Evolutionary conservation across 192 early-diverging fungal species (phyloP).

Genomic region (Rhizophlyctis rosea): DNA sequence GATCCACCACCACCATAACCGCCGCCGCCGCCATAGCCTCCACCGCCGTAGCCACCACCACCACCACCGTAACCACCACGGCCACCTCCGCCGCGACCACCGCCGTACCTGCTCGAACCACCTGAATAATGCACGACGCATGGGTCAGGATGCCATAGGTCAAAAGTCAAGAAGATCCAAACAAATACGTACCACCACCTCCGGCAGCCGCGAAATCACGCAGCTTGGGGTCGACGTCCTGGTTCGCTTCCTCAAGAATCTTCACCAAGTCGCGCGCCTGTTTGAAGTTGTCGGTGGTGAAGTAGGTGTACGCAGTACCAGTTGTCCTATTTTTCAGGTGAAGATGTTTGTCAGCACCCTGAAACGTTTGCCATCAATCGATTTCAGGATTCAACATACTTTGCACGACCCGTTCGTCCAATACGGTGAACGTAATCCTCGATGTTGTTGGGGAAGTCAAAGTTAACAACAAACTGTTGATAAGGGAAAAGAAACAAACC

Average conservation of each 20-base stretch:
- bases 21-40: constrained; percentile 45
- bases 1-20: no score
- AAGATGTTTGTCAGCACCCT: background rate
- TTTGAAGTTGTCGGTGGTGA: constrained; percentile 55
- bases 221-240: constrained; percentile 49
- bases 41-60: constrained; percentile 49
- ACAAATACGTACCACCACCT: constrained; percentile 31
- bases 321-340: constrained; percentile 26
- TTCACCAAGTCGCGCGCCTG: constrained; percentile 43
- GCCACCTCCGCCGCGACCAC: constrained; percentile 36
- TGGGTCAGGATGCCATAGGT: background rate
- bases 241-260: constrained; percentile 59
- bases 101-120: constrained; percentile 35
- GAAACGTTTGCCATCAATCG: background rate
- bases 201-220: constrained; percentile 39
- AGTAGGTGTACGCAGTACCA: constrained; percentile 60
- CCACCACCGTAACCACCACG: constrained; percentile 44
- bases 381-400: constrained; percentile 24
- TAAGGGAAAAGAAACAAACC: constrained; percentile 7
- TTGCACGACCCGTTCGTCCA: constrained; percentile 63
- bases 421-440: constrained; percentile 91
- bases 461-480: constrained; percentile 76
- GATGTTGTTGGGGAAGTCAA: constrained; percentile 92
- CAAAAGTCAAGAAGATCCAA: background rate
- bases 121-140: background rate